Evolutionary conservation across 78 protist species (phyloP), one percentile per base, ranked within the genome.

Genomic region (Guillardia theta): DNA sequence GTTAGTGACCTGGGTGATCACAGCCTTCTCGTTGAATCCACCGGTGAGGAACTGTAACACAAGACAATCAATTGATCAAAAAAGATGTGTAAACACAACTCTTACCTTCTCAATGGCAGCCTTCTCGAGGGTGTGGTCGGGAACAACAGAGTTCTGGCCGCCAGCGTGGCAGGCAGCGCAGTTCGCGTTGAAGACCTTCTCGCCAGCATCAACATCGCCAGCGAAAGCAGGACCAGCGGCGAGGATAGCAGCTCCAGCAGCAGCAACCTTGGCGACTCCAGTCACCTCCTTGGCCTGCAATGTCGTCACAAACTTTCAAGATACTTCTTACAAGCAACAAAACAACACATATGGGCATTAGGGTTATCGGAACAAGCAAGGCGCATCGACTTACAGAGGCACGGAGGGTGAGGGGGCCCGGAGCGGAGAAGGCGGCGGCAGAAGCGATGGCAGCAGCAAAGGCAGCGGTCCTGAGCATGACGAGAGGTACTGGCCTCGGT

Each of bases 141-240:
- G 83, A 44, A 48, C 64, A 41, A 93, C 64, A 50, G 64, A 54
- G 95, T 93, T 93, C 92, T 50, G 47, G 92, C 95, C 95, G 78
- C 95, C 95, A 0, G 95, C 95, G 78, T 93, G 95, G 95, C 95
- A 93, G 36, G 95, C 95, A 19, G 95, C 95, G 54, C 95, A 93
- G 95, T 93, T 93, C 78, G 76, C 92, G 44, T 58, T 46, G 92
- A 93, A 93, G n/a, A 93, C 48, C 90, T 78, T 78, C 90, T 78
- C 90, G 90, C 90, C 90, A 44, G 92, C 92, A 1, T 8, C 95
- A 47, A 3, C 43, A 43, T 93, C 95, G 10, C 58, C 95, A 9
- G 95, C 95, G 80, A 93, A 78, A 1, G 78, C 95, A 21, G 94
- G 92, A 76, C 41, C 2, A 37, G 64, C 88, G 18, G 64, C 64